phyloP scores from a whole-genome alignment of 768 basidiomycete species.

The Leccinum incarnatum region DNA sequence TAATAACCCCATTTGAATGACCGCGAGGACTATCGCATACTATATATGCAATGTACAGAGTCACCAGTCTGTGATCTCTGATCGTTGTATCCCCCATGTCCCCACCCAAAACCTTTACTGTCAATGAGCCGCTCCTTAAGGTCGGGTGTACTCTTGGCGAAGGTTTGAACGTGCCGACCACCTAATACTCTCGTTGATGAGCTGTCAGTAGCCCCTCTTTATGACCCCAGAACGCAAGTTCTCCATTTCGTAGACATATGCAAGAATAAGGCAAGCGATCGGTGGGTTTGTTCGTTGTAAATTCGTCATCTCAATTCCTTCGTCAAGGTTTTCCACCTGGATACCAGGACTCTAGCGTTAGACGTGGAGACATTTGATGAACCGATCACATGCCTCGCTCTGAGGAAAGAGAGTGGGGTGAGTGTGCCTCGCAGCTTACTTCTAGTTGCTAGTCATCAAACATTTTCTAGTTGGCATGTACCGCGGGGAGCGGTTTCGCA shows the following conservation, averaged over 20 bases:
- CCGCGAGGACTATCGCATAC: constrained; percentile 1
- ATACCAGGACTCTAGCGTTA: constrained; percentile 40
- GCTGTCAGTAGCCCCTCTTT: constrained; percentile 51
- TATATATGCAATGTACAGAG: constrained; percentile 5
- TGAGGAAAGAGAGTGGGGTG: constrained; percentile 39
- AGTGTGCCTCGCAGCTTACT: neutral
- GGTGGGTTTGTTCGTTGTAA: neutral
- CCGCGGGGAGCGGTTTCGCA: constrained; percentile 22
- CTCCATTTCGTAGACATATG: constrained; percentile 70
- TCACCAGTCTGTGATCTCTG: neutral
- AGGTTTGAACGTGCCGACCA: constrained; percentile 38
- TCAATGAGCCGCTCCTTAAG: constrained; percentile 45
- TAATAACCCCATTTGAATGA: constrained; percentile 10
- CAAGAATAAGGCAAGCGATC: constrained; percentile 15
- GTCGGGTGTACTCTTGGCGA: constrained; percentile 60
- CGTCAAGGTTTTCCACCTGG: constrained; percentile 33
- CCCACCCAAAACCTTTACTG: constrained; percentile 16
- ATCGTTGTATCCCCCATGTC: constrained; percentile 9
- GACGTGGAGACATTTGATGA: constrained; percentile 50
- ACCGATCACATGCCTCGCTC: constrained; percentile 54
- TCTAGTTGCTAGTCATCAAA: neutral
- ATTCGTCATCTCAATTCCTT: neutral
- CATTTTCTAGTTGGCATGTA: constrained; percentile 18
- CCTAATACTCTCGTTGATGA: neutral
- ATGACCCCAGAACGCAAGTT: constrained; percentile 49